Evolutionary conservation across 139 green algal species (phyloP).

Genomic region (Coelastrella sp.): DNA sequence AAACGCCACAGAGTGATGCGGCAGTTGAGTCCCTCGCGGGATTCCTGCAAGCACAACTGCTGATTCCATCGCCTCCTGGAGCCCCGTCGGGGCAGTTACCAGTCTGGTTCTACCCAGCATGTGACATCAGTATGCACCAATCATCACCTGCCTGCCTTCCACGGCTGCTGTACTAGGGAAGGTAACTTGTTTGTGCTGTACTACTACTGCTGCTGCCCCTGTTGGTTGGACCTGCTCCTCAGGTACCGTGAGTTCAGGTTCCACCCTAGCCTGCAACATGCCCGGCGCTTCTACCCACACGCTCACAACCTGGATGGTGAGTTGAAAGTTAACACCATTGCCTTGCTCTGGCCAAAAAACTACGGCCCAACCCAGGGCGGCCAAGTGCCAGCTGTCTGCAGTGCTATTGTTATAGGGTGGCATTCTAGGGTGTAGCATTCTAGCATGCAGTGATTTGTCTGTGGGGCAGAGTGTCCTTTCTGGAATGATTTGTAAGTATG

Average conservation of each 20-base stretch:
- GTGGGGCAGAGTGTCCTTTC: no score
- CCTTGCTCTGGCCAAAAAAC: no score
- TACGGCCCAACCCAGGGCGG: no score
- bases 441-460: no score
- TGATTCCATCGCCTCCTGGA: constrained; percentile 70
- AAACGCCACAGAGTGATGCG: constrained; percentile 33
- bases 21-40: constrained; percentile 22
- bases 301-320: constrained; percentile 98
- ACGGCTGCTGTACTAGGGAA: background rate
- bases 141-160: background rate
- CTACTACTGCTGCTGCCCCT: background rate
- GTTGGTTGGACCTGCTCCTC: background rate
- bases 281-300: constrained; percentile 97
- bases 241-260: constrained; percentile 94
- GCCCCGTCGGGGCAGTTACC: constrained; percentile 66
- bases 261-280: constrained; percentile 89
- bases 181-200: background rate
- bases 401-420: no score
- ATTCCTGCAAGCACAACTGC: constrained; percentile 42
- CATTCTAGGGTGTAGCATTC: no score
- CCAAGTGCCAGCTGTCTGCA: no score
- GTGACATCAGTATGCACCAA: constrained; percentile 36
- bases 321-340: no score
- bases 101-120: constrained; percentile 66
- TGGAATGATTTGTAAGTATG: no score